Evolutionary conservation across 257 asterid genomes (phyloP).

Genomic region (Paraleonurus japonicus): DNA sequence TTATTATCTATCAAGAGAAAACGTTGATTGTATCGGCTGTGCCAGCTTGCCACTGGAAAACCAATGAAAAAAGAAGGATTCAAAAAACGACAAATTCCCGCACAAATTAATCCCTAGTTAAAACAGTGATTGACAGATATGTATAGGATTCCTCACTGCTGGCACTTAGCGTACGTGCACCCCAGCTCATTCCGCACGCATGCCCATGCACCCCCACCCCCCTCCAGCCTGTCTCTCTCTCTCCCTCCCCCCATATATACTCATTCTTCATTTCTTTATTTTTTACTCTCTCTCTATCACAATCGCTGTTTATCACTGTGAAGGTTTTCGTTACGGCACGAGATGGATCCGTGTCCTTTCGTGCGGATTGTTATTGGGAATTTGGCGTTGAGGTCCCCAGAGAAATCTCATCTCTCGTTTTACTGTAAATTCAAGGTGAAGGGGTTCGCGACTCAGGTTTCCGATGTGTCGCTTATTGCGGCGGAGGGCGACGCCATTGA

Average conservation of each 20-base stretch:
- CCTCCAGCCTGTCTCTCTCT: conserved; percentile 23
- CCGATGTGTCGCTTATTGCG: conserved; percentile 39
- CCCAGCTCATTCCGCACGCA: conserved; percentile 91
- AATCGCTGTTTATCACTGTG: not conserved
- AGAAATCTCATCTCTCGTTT: conserved; percentile 26
- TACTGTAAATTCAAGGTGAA: conserved; percentile 68
- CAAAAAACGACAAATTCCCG: conserved; percentile 20
- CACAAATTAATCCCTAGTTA: not conserved
- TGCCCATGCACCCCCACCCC: conserved; percentile 32
- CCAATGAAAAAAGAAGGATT: not conserved
- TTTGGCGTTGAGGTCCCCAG: conserved; percentile 46
- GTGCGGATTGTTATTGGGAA: conserved; percentile 66
- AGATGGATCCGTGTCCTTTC: conserved; percentile 96
- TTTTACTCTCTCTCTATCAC: not conserved
- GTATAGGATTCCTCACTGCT: conserved; percentile 43
- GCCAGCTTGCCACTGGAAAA: conserved; percentile 22
- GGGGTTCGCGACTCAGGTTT: conserved; percentile 49
- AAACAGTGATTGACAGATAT: conserved; percentile 36
- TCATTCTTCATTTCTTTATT: not conserved
- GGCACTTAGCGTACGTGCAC: conserved; percentile 62
- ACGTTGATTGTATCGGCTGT: no score
- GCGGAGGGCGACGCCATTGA: conserved; percentile 53
- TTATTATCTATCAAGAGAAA: not conserved
- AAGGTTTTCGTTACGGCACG: not conserved
- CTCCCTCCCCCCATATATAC: not conserved